A percentile compares a stretch with the other conserved stretches of the same genome.
Evolutionary conservation across 148 eudicot species (phyloP).

Genomic region (Rheum nobile): DNA sequence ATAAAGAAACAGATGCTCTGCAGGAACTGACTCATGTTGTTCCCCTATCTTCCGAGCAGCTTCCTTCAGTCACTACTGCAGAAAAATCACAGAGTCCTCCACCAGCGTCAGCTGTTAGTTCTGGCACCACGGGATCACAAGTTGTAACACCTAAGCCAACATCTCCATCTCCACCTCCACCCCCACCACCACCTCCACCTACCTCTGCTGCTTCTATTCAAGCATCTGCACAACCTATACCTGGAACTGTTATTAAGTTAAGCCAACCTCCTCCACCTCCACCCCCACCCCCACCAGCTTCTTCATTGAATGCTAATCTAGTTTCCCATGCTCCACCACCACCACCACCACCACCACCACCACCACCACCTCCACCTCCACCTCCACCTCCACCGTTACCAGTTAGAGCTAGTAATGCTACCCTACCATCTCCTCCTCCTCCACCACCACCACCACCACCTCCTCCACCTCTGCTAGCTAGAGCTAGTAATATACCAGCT

Average conservation of each 20-base stretch:
- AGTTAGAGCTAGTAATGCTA: conserved; percentile 3
- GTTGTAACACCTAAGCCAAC: background rate
- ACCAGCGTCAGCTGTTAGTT: conserved; percentile 11
- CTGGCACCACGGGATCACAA: conserved; percentile 12
- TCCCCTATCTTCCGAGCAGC: conserved; percentile 11
- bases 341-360: conserved; percentile 6
- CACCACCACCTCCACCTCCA: background rate
- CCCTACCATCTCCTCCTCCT: conserved; percentile 8
- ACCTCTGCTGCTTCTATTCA: too few species aligned
- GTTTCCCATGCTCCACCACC: conserved; percentile 9
- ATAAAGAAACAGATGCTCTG: conserved; percentile 21
- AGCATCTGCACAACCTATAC: too few species aligned
- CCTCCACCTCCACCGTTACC: conserved; percentile 26
- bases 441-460: conserved; percentile 24
- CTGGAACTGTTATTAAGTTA: background rate
- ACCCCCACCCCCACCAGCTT: conserved; percentile 10
- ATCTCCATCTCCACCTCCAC: conserved; percentile 1
- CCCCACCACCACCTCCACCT: conserved; percentile 17
- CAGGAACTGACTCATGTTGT: conserved; percentile 13
- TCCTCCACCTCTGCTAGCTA: conserved; percentile 14
- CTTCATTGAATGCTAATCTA: background rate
- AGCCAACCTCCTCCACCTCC: conserved; percentile 1
- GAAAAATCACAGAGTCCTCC: conserved; percentile 14
- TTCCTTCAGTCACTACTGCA: conserved; percentile 14
- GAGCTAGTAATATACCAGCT: background rate